Evolutionary conservation across 1,139 yeast species (phyloP).

Genomic region (Yamadazyma pseudoaaseri): DNA sequence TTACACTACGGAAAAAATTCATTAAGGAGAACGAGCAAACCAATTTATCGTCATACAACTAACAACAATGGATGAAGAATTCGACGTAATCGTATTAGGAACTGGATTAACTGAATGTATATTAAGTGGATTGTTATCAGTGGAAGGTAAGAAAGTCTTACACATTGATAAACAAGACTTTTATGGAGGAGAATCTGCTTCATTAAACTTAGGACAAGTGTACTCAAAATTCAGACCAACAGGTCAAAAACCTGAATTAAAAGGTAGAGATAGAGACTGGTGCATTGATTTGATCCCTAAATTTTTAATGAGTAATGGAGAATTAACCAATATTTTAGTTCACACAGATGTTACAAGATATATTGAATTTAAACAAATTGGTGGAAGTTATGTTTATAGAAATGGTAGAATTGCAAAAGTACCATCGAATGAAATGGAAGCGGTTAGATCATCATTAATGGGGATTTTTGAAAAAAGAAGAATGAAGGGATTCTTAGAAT

Average conservation of each 20-base stretch:
- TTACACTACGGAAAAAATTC: neutral
- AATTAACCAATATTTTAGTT: constrained; percentile 88
- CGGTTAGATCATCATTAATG: constrained; percentile 88
- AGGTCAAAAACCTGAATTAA: constrained; percentile 66
- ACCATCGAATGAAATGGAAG: constrained; percentile 90
- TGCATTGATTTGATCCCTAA: constrained; percentile 96
- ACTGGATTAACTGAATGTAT: constrained; percentile 96
- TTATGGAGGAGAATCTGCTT: constrained; percentile 84
- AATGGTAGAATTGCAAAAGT: constrained; percentile 92
- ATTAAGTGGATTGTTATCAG: constrained; percentile 88
- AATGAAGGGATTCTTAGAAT: constrained; percentile 88
- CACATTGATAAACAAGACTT: constrained; percentile 97
- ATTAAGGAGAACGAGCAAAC: constrained; percentile 2
- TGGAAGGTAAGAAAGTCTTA: constrained; percentile 86
- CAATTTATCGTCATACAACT: neutral
- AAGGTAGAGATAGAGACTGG: constrained; percentile 97
- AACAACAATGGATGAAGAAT: constrained; percentile 79
- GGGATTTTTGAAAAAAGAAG: constrained; percentile 96
- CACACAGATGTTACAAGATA: constrained; percentile 96
- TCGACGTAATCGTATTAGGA: constrained; percentile 65
- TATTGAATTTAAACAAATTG: constrained; percentile 92
- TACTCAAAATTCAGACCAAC: constrained; percentile 70
- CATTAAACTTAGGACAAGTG: constrained; percentile 60
- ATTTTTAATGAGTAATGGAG: constrained; percentile 97
- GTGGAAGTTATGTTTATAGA: constrained; percentile 92